Evolutionary conservation across 148 eudicot genomes (phyloP), one percentile per base, ranked within the genome.

Genomic region (Pharnaceum exiguum): DNA sequence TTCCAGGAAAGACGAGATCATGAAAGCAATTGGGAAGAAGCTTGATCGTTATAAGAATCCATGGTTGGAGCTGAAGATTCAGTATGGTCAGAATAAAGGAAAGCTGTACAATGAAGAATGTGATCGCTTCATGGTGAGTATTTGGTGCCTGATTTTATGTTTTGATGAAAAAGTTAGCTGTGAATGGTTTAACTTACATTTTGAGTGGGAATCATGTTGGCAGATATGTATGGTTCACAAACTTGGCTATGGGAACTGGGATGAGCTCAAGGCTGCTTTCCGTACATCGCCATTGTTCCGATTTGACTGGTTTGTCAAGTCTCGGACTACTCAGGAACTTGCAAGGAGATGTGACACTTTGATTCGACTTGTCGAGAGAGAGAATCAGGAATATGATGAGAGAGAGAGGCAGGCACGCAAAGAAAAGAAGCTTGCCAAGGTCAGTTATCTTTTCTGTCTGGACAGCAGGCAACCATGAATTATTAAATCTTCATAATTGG

Each of bases 61-160:
- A 26, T 93, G 99, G 99, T 65, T 93, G 56, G 99, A 93, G 70
- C 62, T 93, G 62, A 86, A 89, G 73, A 85, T 93, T 53, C 99
- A 89, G 75, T 93, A 93, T 70, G 99, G 99, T 54, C 99, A 93
- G 77, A 93, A 93, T 82, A 93, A 93, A 75, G 99, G 99, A 71
- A 89, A 93, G 79, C 65, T 93, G 62, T 93, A 83, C 73, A 93
- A 89, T 78, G 99, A 93, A 81, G 99, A 93, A 71, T 93, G 99
- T 75, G 99, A 93, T 50, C 95, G 99, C 15, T 93, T 89, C 83
- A 93, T 93, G 96, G 99, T 83, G 62, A 72, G 64, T 35, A 33
- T 56, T 36, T 12, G 2, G 8, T 11, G 29, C 24, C 18, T 21
- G 4, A 29, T 24, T 60, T 19, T 60, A 2, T 27, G 15, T 39